Percentiles rank a stretch among this genome's conserved stretches.
Conservation (phyloP, 2,329 filamentous ascomycete species). For the Fusarium mangiferae region DNA sequence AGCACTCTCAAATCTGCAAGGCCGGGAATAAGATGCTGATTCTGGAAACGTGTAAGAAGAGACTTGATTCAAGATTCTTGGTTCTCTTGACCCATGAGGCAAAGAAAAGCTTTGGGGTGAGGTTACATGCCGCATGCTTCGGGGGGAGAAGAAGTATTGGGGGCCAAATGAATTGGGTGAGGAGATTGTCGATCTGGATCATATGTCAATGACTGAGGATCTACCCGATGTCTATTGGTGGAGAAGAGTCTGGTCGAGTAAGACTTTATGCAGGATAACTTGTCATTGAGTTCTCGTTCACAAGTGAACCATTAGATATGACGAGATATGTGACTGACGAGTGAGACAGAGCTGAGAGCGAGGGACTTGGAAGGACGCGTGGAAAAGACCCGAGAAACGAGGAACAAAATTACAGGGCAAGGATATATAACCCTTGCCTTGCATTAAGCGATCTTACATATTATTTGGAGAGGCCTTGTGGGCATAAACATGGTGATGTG, state of each 20-base stretch:
- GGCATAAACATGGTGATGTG: background rate
- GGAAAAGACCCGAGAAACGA: background rate
- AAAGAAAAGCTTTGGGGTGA: background rate
- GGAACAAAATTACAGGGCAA: background rate
- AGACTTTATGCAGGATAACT: background rate
- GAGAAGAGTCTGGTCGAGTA: conserved; percentile 9
- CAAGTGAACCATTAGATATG: background rate
- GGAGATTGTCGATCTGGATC: conserved; percentile 10
- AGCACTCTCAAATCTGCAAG: background rate
- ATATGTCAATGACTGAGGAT: background rate
- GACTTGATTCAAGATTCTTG: background rate
- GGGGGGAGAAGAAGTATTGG: background rate
- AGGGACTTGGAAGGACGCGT: background rate
- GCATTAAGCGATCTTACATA: conserved; percentile 19
- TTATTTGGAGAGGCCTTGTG: background rate
- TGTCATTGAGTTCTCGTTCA: background rate
- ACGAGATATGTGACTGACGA: background rate
- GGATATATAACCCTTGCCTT: conserved; percentile 7
- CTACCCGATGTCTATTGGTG: background rate
- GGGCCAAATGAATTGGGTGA: conserved; percentile 8
- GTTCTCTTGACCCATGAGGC: background rate
- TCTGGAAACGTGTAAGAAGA: background rate
- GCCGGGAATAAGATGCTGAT: background rate
- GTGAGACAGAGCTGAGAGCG: background rate
- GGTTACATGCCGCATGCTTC: background rate